phyloP scores from a whole-genome alignment of 176 grass and related monocot species.

The Eragrostis nindensis region DNA sequence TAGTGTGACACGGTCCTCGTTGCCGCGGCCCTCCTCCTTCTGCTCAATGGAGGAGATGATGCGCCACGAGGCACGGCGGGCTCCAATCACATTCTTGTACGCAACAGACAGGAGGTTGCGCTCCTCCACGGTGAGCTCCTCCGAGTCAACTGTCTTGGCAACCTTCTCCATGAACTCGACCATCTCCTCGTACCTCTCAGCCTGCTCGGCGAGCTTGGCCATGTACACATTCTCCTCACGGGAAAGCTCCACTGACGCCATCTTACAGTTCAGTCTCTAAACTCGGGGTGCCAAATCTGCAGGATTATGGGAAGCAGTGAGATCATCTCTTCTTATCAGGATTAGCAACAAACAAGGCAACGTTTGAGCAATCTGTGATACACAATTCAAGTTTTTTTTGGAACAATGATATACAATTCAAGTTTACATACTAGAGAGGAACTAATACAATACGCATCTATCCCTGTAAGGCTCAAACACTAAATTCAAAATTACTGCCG shows the following conservation, averaged over 20 bases:
- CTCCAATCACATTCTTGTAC: constrained; percentile 89
- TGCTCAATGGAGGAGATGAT: constrained; percentile 91
- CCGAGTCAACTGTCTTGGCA: constrained; percentile 62
- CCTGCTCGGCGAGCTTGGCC: constrained; percentile 87
- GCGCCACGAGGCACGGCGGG: constrained; percentile 80
- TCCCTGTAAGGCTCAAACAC: background rate
- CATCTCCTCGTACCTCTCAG: constrained; percentile 94
- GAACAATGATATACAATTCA: no score
- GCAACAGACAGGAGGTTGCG: constrained; percentile 89
- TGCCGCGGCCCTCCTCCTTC: constrained; percentile 85
- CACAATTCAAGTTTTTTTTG: background rate
- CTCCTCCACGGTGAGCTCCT: constrained; percentile 85
- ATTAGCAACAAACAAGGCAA: background rate
- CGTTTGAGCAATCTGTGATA: background rate
- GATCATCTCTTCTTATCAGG: background rate
- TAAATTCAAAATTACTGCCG: background rate
- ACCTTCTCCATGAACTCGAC: constrained; percentile 95
- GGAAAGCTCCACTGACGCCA: constrained; percentile 62
- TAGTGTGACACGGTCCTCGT: constrained; percentile 67
- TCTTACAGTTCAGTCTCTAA: constrained; percentile 39
- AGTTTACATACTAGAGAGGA: no score
- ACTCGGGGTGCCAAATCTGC: constrained; percentile 40
- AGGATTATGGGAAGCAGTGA: constrained; percentile 16
- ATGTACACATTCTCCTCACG: constrained; percentile 90
- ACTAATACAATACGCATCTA: no score